Evolutionary conservation across 2,329 filamentous ascomycete species (phyloP).

Genomic region (Fusarium hainanense): DNA sequence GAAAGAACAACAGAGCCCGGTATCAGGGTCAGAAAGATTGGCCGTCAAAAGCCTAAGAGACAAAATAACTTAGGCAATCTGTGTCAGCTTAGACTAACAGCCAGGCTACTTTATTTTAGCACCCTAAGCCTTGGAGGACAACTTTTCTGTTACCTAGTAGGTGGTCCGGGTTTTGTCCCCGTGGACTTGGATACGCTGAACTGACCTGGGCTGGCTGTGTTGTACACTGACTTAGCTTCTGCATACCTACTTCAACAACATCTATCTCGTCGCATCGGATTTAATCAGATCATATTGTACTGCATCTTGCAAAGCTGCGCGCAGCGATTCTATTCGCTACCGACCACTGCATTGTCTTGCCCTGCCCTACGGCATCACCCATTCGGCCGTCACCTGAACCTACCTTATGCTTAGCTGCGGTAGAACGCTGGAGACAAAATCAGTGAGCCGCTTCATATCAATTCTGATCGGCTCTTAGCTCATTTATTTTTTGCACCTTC

Average conservation of each 20-base stretch:
- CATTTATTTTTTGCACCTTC: neutral
- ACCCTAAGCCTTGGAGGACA: neutral
- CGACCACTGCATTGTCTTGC: neutral
- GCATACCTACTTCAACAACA: slow-evolving; percentile 10
- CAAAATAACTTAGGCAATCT: neutral
- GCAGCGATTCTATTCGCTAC: neutral
- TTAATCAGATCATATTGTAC: neutral
- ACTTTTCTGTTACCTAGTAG: neutral
- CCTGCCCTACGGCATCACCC: neutral
- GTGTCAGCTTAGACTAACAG: neutral
- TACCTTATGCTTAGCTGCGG: neutral
- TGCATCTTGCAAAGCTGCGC: neutral
- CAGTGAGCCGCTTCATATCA: neutral
- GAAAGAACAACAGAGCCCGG: slow-evolving; percentile 13
- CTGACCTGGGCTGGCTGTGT: neutral
- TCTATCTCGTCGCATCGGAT: slow-evolving; percentile 8
- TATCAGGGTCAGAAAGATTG: neutral
- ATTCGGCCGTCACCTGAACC: neutral
- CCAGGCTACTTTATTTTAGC: neutral
- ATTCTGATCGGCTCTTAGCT: neutral
- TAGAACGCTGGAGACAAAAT: neutral
- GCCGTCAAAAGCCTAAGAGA: neutral
- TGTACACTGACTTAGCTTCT: slow-evolving; percentile 8
- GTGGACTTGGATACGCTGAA: neutral
- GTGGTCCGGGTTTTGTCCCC: neutral